Base-by-base conservation (phyloP, 2,329 filamentous ascomycete genomes). In the Hypoxylon sp. region DNA sequence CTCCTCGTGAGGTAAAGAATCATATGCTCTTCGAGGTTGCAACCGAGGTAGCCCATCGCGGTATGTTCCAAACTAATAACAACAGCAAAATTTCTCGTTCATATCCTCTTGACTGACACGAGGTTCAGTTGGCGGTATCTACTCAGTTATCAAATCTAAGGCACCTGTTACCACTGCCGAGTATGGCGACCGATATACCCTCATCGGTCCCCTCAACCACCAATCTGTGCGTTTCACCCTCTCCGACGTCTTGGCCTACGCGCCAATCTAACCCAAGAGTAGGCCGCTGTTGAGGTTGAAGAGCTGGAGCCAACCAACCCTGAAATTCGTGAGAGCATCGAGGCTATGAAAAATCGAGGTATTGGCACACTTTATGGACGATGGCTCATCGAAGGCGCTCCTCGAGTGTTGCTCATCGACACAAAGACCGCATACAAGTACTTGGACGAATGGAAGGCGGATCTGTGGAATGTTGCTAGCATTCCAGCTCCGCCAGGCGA, bases 141-240 rank as follows among this genome's bases (percentile, higher is more conserved):
- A 99, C 80, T 97, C 93, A 11, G 94, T 99, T 61, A 87, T 99
- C 75, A 99, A 99, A 75, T 99, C 94, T 56, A 99, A 99, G 75
- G 93, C 94, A 26, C 93, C 94, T 40, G 94, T 97, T 56, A 97
- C 94, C 31, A 97, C 93, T 1, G 91, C 91, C 55, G 94, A 99
- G 74, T 99, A 97, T 94, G 94, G 94, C 73, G 91, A 96, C 53
- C 86, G 91, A 62, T 99, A 99, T 75, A 96, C 91, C 19, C 83
- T 97, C 61, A 92, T 99, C 71, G 94, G 94, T 2, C 94, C 94
- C 51, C 86, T 96, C 70, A 97, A 97, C 75, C 87, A 89, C 70
- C 83, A 88, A 65, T 97, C 94, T 61, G 90, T 94, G 80, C 67
- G 88, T 26, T 26, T 31, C 34, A 7, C 15, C 36, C 15, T 32